Base-by-base conservation (phyloP, 371 early-diverging fungal genomes). In the Mucor irregularis region DNA sequence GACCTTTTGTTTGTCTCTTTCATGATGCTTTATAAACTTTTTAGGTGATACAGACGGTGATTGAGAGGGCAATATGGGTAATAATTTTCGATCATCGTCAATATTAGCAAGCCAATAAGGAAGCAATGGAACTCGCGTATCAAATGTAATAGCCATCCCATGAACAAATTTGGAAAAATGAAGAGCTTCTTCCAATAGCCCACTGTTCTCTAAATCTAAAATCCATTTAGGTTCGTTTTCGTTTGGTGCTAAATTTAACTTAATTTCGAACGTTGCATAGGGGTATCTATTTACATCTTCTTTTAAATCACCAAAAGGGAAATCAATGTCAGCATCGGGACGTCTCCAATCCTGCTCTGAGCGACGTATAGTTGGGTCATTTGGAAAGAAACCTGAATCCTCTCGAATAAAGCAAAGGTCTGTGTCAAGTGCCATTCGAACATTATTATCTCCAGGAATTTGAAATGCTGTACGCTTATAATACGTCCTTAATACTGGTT, bases 381-480 rank as follows among this genome's bases (percentile, higher is more conserved):
- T 85, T 29, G 79, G 62, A 44, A 78, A 75, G 1, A 78, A 38
- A 4, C 52, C 48, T 56, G 93, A 87, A 74, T 98, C 97, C 68
- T 98, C 99, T 50, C 96, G 92, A 53, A 99, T 92, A 85, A 99
- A 93, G 37, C 94, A 89, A 43, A 99, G 77, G 54, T 99, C 96
- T 0, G 99, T 99, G 71, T 99, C 99, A 14, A 99, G 83, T 9
- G 96, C 95, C 62, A 99, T 95, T 52, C 99, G 88, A 21, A 99
- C 97, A 48, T 91, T 84, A 10, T 94, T 90, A 74, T 98, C 98
- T 19, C 97, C 97, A 0, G 99, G 99, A 16, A 99, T 80, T 74
- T 99, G 99, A 84, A 99, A 99, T 3, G 99, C 99, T 9, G 96
- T 97, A 66, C 99, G 87, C 69, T 94, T 97, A 78, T 99, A 99